Evolutionary conservation across 257 asterid species (phyloP).

Genomic region (Salvia miltiorrhiza): DNA sequence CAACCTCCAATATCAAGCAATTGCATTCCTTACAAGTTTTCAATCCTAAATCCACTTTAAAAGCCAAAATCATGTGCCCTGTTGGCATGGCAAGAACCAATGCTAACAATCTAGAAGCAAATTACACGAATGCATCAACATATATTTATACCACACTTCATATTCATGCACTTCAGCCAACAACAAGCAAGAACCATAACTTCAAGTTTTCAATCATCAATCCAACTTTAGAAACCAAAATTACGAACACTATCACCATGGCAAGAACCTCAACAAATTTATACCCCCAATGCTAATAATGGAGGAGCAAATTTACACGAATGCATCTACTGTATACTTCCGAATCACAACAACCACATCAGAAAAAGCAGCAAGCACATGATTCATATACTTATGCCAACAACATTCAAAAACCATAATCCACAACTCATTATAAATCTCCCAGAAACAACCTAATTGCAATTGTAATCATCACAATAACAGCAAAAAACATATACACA

Average conservation of each 20-base stretch:
- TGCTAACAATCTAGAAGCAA: neutral
- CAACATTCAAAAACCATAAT: neutral
- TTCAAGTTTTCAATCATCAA: neutral
- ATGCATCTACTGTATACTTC: neutral
- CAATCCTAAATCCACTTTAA: neutral
- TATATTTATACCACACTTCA: neutral
- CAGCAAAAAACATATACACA: neutral
- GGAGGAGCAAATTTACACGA: too few relatives aligned
- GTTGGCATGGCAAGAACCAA: neutral
- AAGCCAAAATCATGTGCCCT: neutral
- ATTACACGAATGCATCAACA: neutral
- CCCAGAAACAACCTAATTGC: neutral
- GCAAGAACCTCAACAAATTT: neutral
- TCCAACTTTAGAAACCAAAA: too few relatives aligned
- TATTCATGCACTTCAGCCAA: neutral
- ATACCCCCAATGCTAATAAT: neutral
- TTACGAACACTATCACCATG: too few relatives aligned
- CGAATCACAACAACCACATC: conserved; percentile 1
- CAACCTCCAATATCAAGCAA: neutral
- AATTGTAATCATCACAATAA: neutral
- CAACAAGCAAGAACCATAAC: neutral
- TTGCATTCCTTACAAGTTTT: neutral
- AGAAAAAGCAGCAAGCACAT: neutral
- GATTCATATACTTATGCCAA: neutral
- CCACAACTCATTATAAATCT: neutral